Evolutionary conservation across 176 grass and related monocot species (phyloP), one percentile per base, ranked within the genome.

Genomic region (Miscanthus lutarioriparius): DNA sequence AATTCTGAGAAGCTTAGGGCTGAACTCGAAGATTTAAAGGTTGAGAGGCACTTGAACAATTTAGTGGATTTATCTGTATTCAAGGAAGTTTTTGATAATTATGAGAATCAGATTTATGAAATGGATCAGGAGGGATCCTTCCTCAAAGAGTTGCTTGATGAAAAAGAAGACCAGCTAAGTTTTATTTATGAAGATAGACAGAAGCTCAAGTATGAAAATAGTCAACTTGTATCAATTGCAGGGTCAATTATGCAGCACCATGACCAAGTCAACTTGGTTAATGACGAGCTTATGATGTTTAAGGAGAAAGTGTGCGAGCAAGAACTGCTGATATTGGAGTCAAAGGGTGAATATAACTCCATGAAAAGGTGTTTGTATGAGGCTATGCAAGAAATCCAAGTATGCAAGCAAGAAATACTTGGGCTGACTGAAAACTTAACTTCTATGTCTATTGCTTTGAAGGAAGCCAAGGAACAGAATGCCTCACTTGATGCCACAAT

Each of bases 201-300:
- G 62, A 95, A 90, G 58, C 77, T 98, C 26, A 92, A 95, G 80
- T 80, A 85, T 38, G 85, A 95, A 88, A 93, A 90, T 61, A 79
- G 89, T 41, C 92, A 87, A 66, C 86, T 98, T 17, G 65, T 80
- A 53, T 74, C 78, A 54, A 89, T 90, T 30, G 86, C 74, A 49
- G 67, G 67, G 32, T 98, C 93, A 12, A 87, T 95, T 43, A 77
- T 88, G 47, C 84, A 87, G 53, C 91, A 95, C 54, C 92, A 91
- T 41, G 88, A 90, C 49, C 91, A 98, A 91, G 72, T 89, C 61
- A 87, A 95, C 51, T 51, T 94, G 70, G 86, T 83, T 71, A 66
- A 84, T n/a, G 83, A 91, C 17, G 92, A 93, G 76, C 79, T 92
- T 84, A 74, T 58, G 35, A 92, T 90, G 72, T 88, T 89, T n/a